phyloP scores from a whole-genome alignment of 192 early-diverging fungal species.

The Coemansia umbellata region DNA sequence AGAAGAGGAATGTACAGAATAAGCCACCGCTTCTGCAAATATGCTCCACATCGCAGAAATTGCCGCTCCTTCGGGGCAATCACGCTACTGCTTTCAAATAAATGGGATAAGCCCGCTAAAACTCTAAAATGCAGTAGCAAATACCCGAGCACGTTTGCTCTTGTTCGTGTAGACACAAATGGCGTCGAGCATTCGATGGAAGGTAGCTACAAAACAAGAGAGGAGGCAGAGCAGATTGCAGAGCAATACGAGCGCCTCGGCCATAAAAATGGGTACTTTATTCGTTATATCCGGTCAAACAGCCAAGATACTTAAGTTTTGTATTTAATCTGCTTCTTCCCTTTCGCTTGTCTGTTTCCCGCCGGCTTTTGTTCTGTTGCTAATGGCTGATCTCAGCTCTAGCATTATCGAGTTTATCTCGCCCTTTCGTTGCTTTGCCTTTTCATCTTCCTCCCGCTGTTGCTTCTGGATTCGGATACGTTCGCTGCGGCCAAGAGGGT shows the following conservation, averaged over 20 bases:
- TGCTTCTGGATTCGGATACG: constrained; percentile 34
- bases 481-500: constrained; percentile 24
- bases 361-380: constrained; percentile 6
- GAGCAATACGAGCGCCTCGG: constrained; percentile 19
- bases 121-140: background rate
- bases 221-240: constrained; percentile 10
- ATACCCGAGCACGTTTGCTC: background rate
- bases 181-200: constrained; percentile 25
- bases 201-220: constrained; percentile 1
- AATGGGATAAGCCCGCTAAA: background rate
- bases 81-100: background rate
- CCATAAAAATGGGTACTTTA: constrained; percentile 40
- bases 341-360: too few relatives aligned
- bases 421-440: constrained; percentile 1
- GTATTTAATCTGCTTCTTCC: background rate
- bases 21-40: too few relatives aligned
- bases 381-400: constrained; percentile 39
- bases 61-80: constrained; percentile 1
- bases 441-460: constrained; percentile 21
- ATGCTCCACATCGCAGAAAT: background rate
- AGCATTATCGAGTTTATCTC: constrained; percentile 32
- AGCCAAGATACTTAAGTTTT: background rate
- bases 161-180: constrained; percentile 35
- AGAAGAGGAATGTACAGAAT: too few relatives aligned
- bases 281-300: constrained; percentile 4